These are phyloP conservation scores for Boletellus emodensis DNA, from an alignment of 768 basidiomycete species.

Conservation along the genomic window DNA sequence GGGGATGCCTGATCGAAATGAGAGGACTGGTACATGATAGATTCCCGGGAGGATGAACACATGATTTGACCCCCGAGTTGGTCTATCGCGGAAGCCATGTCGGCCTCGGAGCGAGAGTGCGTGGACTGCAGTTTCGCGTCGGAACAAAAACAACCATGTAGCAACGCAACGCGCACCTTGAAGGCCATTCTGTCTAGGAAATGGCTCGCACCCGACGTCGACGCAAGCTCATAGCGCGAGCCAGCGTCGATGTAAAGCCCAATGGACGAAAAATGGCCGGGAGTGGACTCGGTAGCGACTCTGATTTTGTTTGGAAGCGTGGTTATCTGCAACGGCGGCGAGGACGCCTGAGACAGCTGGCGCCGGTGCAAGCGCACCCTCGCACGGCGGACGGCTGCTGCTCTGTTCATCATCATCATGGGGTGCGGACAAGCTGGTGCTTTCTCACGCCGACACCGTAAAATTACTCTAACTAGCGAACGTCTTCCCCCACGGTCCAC, in stretches of 20 bases:
- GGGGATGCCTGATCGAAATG: conserved; percentile 84
- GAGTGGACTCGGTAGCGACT: conserved; percentile 86
- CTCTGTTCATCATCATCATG: conserved; percentile 43
- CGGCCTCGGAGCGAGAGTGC: conserved; percentile 58
- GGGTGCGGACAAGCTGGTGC: neutral
- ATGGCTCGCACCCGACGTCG: conserved; percentile 80
- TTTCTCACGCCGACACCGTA: neutral
- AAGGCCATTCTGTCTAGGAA: conserved; percentile 95
- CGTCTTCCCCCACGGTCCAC: conserved; percentile 58
- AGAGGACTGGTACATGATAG: conserved; percentile 97
- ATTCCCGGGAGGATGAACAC: conserved; percentile 86
- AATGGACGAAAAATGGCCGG: conserved; percentile 91
- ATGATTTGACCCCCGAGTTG: conserved; percentile 87
- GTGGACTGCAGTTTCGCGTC: conserved; percentile 55
- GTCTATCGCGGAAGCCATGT: conserved; percentile 80
- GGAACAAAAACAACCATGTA: neutral
- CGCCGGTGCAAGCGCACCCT: conserved; percentile 22
- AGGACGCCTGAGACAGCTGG: conserved; percentile 25
- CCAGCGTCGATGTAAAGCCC: conserved; percentile 95
- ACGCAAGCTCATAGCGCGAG: conserved; percentile 76
- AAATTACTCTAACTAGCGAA: conserved; percentile 4
- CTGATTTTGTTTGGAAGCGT: conserved; percentile 88
- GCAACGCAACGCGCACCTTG: conserved; percentile 55
- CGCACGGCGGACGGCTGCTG: conserved; percentile 38
- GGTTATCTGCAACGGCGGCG: conserved; percentile 57